Evolutionary conservation across 768 basidiomycete genomes (phyloP).

Genomic region (Leccinum imitatum): DNA sequence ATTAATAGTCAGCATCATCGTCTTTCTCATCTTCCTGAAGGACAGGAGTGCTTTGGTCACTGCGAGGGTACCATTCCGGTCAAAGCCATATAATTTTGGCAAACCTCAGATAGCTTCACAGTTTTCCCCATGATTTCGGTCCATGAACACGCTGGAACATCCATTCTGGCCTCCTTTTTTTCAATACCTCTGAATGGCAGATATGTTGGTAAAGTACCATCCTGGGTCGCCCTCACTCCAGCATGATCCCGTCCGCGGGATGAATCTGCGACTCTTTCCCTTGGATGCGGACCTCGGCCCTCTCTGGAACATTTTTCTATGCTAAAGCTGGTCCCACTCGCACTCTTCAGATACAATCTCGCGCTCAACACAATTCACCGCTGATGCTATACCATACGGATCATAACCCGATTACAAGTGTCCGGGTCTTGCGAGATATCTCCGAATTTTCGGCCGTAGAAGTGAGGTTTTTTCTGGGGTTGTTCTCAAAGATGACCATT

Average conservation of each 20-base stretch:
- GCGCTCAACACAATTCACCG: background rate
- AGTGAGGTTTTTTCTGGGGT: background rate
- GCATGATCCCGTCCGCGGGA: background rate
- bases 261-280: background rate
- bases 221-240: no score
- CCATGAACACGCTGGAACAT: background rate
- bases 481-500: background rate
- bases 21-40: background rate
- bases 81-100: background rate
- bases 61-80: background rate
- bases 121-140: background rate
- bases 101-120: background rate
- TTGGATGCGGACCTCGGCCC: background rate
- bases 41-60: background rate
- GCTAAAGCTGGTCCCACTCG: background rate
- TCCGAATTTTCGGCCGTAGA: background rate
- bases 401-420: background rate
- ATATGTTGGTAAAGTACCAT: no score
- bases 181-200: background rate
- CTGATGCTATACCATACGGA: background rate
- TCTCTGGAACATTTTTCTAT: background rate
- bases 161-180: background rate
- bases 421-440: background rate
- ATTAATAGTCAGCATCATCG: background rate
- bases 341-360: background rate